Conservation (phyloP, 495 filamentous ascomycete species). For the Neurospora africana region DNA sequence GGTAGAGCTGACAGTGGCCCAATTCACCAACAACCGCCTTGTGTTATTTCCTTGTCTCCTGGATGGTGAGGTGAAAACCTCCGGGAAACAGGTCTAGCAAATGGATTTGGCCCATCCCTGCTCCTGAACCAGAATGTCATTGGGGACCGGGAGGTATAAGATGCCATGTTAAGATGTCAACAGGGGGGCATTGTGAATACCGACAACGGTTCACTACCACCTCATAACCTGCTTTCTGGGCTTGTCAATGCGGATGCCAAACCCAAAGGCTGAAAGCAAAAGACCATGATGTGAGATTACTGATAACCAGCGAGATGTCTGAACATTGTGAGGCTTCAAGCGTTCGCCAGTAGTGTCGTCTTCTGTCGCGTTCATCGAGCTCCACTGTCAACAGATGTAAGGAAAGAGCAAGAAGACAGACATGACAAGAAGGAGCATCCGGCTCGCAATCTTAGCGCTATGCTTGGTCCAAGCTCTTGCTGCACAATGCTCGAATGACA, state of each 20-base stretch:
- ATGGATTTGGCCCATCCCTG: background rate
- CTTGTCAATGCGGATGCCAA: background rate
- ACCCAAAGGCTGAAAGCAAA: background rate
- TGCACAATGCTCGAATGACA: constrained; percentile 8
- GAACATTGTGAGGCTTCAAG: background rate
- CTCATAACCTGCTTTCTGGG: constrained; percentile 9
- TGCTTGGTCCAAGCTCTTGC: constrained; percentile 2
- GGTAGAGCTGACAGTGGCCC: background rate
- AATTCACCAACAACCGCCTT: background rate
- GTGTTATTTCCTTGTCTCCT: background rate
- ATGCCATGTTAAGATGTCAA: background rate
- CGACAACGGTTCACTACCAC: constrained; percentile 4
- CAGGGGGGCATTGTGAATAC: background rate
- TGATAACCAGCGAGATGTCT: background rate
- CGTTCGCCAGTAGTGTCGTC: background rate
- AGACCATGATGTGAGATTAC: background rate
- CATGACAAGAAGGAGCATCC: background rate
- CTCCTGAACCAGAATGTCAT: rapidly evolving
- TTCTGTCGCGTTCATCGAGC: background rate
- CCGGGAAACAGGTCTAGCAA: background rate
- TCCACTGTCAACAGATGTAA: background rate
- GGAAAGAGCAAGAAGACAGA: background rate
- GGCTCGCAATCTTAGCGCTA: background rate
- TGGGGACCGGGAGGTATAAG: background rate
- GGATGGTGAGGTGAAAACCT: background rate